phyloP scores from a whole-genome alignment of 345 rosid genomes.

The Euphorbia lathyris region DNA sequence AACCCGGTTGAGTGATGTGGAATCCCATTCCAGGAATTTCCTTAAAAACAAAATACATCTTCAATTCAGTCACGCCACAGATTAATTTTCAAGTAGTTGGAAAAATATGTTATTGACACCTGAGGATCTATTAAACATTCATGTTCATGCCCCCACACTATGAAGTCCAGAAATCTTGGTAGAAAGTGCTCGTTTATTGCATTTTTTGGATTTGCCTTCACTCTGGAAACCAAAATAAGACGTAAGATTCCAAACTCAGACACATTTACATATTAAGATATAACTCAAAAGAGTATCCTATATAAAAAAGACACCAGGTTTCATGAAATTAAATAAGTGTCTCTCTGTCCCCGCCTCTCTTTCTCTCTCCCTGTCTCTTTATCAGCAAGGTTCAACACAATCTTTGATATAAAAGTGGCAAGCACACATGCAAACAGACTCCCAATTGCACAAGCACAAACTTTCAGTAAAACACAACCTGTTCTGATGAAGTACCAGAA shows the following conservation, averaged over 20 bases:
- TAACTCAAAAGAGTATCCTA: background rate
- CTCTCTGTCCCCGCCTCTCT: background rate
- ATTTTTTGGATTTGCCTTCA: constrained; percentile 93
- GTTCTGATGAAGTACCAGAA: constrained; percentile 97
- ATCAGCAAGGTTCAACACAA: background rate
- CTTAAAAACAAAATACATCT: constrained; percentile 48
- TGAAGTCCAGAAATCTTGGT: constrained; percentile 89
- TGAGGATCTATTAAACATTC: constrained; percentile 95
- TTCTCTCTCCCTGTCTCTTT: background rate
- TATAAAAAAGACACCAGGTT: constrained; percentile 1
- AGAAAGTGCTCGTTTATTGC: constrained; percentile 96
- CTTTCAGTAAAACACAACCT: constrained; percentile 45
- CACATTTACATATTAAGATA: background rate
- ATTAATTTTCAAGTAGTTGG: background rate
- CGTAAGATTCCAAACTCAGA: constrained; percentile 6
- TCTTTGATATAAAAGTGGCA: background rate
- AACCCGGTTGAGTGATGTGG: constrained; percentile 98
- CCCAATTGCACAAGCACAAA: background rate
- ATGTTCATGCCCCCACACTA: constrained; percentile 99
- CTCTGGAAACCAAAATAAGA: constrained; percentile 45
- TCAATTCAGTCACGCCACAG: constrained; percentile 21
- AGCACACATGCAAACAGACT: background rate
- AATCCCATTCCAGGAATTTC: constrained; percentile 99
- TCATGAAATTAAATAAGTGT: background rate
- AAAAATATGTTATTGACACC: constrained; percentile 36